Percentiles rank a stretch among this genome's conserved stretches.
These are phyloP conservation scores for Glycine latifolia DNA, from an alignment of 306 rosid genomes.

Conservation along the genomic window DNA sequence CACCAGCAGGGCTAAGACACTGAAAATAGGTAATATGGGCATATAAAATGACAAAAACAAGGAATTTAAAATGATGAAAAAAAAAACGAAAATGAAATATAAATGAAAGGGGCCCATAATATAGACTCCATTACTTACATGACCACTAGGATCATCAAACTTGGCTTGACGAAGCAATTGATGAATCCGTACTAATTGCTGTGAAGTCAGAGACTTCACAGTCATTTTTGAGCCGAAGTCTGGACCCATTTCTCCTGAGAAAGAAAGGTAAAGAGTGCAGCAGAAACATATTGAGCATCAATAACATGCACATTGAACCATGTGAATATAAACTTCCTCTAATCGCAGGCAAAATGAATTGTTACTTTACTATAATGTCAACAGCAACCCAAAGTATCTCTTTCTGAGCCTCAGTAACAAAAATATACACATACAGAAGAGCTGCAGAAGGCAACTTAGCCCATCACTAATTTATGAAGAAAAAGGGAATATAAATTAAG, in stretches of 20 bases:
- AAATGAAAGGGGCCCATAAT: conserved; percentile 48
- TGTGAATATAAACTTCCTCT: conserved; percentile 27
- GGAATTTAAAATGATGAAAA: conserved; percentile 12
- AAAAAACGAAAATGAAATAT: conserved; percentile 16
- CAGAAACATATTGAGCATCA: conserved; percentile 15
- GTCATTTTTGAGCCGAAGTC: conserved; percentile 77
- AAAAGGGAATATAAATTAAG: background rate
- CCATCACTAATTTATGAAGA: background rate
- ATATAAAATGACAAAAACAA: conserved; percentile 42
- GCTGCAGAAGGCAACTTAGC: conserved; percentile 34
- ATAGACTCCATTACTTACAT: conserved; percentile 52
- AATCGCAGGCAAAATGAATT: conserved; percentile 8
- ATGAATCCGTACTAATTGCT: conserved; percentile 92
- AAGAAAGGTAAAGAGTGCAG: background rate
- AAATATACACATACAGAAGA: conserved; percentile 23
- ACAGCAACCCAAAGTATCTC: conserved; percentile 20
- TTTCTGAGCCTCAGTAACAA: conserved; percentile 20
- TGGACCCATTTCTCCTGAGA: conserved; percentile 93
- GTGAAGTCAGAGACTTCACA: conserved; percentile 85
- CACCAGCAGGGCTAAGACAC: conserved; percentile 99
- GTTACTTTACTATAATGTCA: conserved; percentile 24
- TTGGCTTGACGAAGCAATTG: conserved; percentile 98
- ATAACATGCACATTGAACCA: conserved; percentile 26
- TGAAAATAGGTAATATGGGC: conserved; percentile 52
- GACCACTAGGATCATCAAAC: conserved; percentile 96